phyloP scores from a whole-genome alignment of 148 eudicot genomes.

The Rhododendron mucronatum region DNA sequence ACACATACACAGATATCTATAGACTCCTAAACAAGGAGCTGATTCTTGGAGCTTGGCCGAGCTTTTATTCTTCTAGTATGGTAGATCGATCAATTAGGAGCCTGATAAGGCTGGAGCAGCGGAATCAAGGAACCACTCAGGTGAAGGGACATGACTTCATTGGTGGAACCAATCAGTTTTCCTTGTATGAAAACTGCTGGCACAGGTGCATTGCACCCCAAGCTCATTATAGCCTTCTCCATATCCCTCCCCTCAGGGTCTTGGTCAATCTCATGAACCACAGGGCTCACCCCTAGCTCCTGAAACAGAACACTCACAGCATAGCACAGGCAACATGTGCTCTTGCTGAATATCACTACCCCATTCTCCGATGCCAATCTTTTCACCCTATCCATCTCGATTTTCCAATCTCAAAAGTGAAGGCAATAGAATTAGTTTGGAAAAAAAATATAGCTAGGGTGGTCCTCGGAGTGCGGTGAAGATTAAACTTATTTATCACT shows the following conservation, averaged over 20 bases:
- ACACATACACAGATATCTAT: background rate
- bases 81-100: background rate
- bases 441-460: background rate
- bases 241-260: conserved; percentile 33
- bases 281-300: conserved; percentile 47
- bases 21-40: background rate
- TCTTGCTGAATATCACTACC: conserved; percentile 50
- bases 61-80: background rate
- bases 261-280: conserved; percentile 39
- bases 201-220: conserved; percentile 35
- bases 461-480: background rate
- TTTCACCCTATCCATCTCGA: conserved; percentile 33
- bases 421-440: background rate
- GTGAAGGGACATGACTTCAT: conserved; percentile 43
- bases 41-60: background rate
- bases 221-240: conserved; percentile 29
- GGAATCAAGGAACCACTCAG: conserved; percentile 39
- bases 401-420: background rate
- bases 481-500: background rate
- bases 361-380: conserved; percentile 42
- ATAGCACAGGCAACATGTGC: conserved; percentile 50
- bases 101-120: conserved; percentile 17
- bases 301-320: conserved; percentile 34
- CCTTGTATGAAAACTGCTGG: conserved; percentile 50
- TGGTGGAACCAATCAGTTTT: conserved; percentile 34